Evolutionary conservation across 2,329 filamentous ascomycete genomes (phyloP), one percentile per base, ranked within the genome.

Genomic region (Cladosporium sp.): DNA sequence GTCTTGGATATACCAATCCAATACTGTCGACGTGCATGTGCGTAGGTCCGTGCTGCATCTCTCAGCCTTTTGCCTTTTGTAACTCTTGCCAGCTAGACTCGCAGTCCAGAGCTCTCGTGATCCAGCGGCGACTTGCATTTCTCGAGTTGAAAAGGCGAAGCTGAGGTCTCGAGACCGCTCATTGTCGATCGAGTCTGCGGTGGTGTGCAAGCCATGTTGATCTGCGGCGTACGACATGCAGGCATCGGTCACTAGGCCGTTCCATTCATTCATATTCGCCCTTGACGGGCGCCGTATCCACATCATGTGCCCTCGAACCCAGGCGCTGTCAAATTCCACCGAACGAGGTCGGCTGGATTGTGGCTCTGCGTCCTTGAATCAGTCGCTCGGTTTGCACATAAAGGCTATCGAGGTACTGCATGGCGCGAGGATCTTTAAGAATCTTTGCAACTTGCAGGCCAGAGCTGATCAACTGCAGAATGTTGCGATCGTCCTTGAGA

Each of bases 391-490:
- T 95, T 72, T 89, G 86, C 82, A 91, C 85, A 84, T 96, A 96
- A 78, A 96, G 83, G 77, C 84, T 84, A 80, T 94, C 91, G 74
- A 95, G 83, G 76, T 89, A 91, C 71, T 91, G 87, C 91, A 95
- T 94, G 66, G 92, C 91, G 69, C 86, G 85, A 53, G 91, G 89
- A 80, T 96, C 92, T 80, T 92, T 93, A 67, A 96, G 81, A 69
- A 96, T 93, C 78, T 92, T 94, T 67, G 91, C 90, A 67, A 96
- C 92, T 78, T 96, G 92, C 62, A 92, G 91, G 46, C 92, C 92
- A 49, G 92, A 92, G 69, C 91, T 93, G 74, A 96, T 92, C 69
- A 95, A 85, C 80, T 96, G 92, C 66, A 96, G 83, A 69, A 96
- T 91, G 77, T 95, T 94, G 72, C 92, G 86, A 79, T 96, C 92